Base-by-base conservation (phyloP, 2,329 filamentous ascomycete species). In the Fusarium sp. region DNA sequence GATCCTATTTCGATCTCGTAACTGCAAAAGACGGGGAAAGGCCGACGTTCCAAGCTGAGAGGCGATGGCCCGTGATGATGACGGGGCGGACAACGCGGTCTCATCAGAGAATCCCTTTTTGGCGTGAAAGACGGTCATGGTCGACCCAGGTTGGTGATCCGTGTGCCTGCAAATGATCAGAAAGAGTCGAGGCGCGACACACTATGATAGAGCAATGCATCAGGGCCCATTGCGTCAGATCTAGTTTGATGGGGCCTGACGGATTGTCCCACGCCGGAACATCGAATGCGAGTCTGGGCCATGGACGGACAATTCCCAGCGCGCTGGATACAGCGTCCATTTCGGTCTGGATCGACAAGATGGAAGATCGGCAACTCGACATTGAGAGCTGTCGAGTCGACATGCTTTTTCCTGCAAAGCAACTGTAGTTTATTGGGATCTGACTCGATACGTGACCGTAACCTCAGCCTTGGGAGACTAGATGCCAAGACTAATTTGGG, bases 221-320 rank as follows among this genome's bases (percentile, higher is more conserved):
- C 70, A 72, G 59, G 75, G 73, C 69, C 43, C 33, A 73, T 78
- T 68, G 76, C 73, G 76, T 71, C 68, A 78, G 73, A 68, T 37
- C 43, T 56, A 64, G 52, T 59, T 61, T 69, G 35, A 57, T 48
- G 52, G 50, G 31, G 48, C 48, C 50, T 35, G 62, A 24, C 43
- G 56, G 27, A 70, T 76, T 71, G 65, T 71, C 68, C 68, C 71
- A 73, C 64, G 61, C 45, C 61, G 63, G 39, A 52, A 35, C 16
- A 45, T 52, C 33, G 41, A 37, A 29, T 27, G 31, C 33, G 14
- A 50, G 45, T 65, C 57, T 41, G 61, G 63, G 67, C 64, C 61
- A 33, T 24, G 35, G 24, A 65, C 58, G 16, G 7, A 62, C 35
- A 27, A 20, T 35, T 68, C 29, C 20, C 57, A 62, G 69, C 54